Evolutionary conservation across 345 rosid species (phyloP), one percentile per base, ranked within the genome.

Genomic region (Salix viminalis): DNA sequence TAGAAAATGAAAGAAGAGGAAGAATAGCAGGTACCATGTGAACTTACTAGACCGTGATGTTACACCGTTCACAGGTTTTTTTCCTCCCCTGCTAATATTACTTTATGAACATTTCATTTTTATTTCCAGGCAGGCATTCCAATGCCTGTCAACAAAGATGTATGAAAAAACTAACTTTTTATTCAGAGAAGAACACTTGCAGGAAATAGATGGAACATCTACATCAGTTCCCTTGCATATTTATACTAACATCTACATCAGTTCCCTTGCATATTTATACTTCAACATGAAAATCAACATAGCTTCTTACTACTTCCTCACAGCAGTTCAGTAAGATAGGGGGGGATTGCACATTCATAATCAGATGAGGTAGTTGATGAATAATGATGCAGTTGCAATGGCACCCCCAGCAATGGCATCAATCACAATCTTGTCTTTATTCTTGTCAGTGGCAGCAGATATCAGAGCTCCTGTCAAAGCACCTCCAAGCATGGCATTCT

Each of bases 401-500:
- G 95, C 97, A 3, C 92, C 93, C 76, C 94, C 97, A 3, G 90
- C 84, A 50, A 94, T 86, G 77, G 97, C 92, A 85, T 87, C 88
- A 1, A 87, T 54, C 72, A 88, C 88, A 11, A 92, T 46, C 79
- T 77, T 89, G 83, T 92, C 94, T 69, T 76, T 78, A 65, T 84
- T 71, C 68, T 83, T 81, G 83, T 83, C 83, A 69, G 80, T 81
- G 18, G 75, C 93, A 1, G 90, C 90, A 61, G 94, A 89, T 74
- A 92, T 54, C 78, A 87, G 37, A 11, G 93, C 94, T 67, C 97
- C 98, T 0, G 98, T 92, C 70, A 87, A 79, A 3, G 88, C 92
- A 16, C 98, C 98, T 28, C 95, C 97, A 4, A 92, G 65, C 97
- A 92, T 85, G n/a, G 97, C 94, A 58, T 94, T 94, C 85, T 92